Evolutionary conservation across 2,329 filamentous ascomycete genomes (phyloP), one percentile per base, ranked within the genome.

Genomic region (Mycocentrospora acerina): DNA sequence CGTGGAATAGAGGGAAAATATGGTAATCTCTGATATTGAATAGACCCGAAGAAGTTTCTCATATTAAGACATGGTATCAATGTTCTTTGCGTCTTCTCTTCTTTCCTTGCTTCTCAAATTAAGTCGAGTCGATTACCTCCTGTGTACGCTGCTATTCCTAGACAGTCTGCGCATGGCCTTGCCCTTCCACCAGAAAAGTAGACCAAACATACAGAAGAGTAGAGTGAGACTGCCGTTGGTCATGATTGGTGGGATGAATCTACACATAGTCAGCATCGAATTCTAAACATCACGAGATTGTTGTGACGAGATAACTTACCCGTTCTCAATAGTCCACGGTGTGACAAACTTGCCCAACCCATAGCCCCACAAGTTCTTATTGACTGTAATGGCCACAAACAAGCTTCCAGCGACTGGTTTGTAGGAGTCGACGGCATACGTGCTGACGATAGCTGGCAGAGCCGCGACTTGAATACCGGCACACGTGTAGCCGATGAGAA

Each of bases 321-420:
- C 78, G 26, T 42, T 59, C 46, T 71, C 59, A 15, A 66, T 64
- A 10, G 70, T 68, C 78, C 78, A 82, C 0, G 68, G 64, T 1
- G 75, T 79, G 42, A 79, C 75, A 46, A 78, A 79, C 37, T 78
- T 76, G 33, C 67, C 67, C 48, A 82, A 77, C 0, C 79, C 79
- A 55, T 81, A 83, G 1, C 80, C 80, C 77, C 78, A 82, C 0
- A 82, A 37, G 40, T 83, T 83, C 67, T 83, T 83, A 53, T 81
- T 81, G 30, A 83, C 78, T 0, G 80, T 83, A 47, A 81, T 76
- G 7, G 74, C 70, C 0, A 83, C 79, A 56, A 83, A 80, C 32
- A 83, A 66, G 3, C 71, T 74, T 3, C 80, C 80, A 0, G 80
- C 73, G 2, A 83, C 76, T 0, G 80, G 78, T 63, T 83, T 84